Evolutionary conservation across 2,329 filamentous ascomycete genomes (phyloP).

Genomic region (Elsinoe ampelina): DNA sequence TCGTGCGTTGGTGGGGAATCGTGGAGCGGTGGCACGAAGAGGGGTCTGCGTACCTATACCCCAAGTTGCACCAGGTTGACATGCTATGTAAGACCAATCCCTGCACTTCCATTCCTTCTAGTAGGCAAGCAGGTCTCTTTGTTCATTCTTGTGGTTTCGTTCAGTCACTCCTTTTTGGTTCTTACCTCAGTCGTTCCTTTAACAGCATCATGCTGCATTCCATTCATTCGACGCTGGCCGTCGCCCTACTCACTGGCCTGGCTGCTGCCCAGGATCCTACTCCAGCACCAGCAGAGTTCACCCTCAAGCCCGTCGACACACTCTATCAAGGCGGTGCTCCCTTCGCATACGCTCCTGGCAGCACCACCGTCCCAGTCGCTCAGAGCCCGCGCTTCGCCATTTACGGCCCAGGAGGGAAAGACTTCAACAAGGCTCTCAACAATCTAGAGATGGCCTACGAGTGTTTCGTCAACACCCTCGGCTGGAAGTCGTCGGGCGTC

Average conservation of each 20-base stretch:
- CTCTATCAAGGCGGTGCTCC: not conserved
- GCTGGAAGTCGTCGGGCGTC: slow-evolving; percentile 22
- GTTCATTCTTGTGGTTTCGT: not conserved
- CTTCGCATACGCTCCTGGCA: not conserved
- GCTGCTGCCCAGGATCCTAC: not conserved
- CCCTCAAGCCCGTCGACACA: not conserved
- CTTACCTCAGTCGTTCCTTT: slow-evolving; percentile 4
- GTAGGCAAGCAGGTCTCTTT: not conserved
- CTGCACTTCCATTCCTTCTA: not conserved
- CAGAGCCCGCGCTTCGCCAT: slow-evolving; percentile 2
- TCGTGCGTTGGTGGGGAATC: not conserved
- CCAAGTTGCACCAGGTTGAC: not conserved
- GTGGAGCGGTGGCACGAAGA: not conserved
- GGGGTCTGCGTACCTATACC: not conserved
- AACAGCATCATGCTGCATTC: not conserved
- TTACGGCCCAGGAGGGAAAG: not conserved
- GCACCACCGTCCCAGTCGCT: not conserved
- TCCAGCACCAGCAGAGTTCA: not conserved
- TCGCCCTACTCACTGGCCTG: not conserved
- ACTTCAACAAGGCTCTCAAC: slow-evolving; percentile 20
- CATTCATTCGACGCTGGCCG: slow-evolving; percentile 5
- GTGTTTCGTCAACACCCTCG: slow-evolving; percentile 20
- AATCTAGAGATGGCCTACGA: slow-evolving; percentile 39
- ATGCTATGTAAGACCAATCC: not conserved
- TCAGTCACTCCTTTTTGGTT: not conserved